Evolutionary conservation across 305 asterid species (phyloP).

Genomic region (Euphrasia arctica): DNA sequence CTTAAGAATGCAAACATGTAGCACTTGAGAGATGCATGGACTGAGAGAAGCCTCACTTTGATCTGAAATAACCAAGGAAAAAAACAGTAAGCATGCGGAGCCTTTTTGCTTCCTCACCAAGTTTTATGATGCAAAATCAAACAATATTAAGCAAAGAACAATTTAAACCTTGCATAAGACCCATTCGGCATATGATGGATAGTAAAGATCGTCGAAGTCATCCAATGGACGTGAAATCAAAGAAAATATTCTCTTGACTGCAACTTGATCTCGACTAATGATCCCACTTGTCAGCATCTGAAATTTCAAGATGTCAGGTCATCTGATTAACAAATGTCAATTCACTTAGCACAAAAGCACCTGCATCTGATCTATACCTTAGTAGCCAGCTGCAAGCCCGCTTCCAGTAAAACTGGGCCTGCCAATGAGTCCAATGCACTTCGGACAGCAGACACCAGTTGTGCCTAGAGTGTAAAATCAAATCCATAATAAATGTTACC

Average conservation of each 20-base stretch:
- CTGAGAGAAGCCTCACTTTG: slow-evolving; percentile 91
- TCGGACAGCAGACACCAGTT: slow-evolving; percentile 93
- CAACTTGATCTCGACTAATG: slow-evolving; percentile 91
- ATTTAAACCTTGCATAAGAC: slow-evolving; percentile 91
- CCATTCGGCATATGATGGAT: slow-evolving; percentile 99
- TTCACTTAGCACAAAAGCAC: slow-evolving; percentile 23
- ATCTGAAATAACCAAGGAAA: slow-evolving; percentile 51
- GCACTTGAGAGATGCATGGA: slow-evolving; percentile 97
- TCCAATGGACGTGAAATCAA: slow-evolving; percentile 91
- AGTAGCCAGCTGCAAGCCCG: slow-evolving; percentile 92
- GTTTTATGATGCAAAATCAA: slow-evolving; percentile 28
- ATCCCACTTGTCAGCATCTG: slow-evolving; percentile 98
- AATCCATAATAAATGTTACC: slow-evolving; percentile 21
- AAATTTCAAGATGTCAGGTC: slow-evolving; percentile 32
- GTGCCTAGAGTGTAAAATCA: slow-evolving; percentile 63
- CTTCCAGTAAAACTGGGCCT: slow-evolving; percentile 90
- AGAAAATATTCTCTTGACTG: slow-evolving; percentile 92
- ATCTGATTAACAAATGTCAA: slow-evolving; percentile 27
- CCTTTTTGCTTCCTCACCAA: slow-evolving; percentile 15
- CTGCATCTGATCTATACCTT: slow-evolving; percentile 51
- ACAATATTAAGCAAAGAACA: slow-evolving; percentile 22
- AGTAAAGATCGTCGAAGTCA: slow-evolving; percentile 87
- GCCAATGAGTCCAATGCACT: slow-evolving; percentile 85
- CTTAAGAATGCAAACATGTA: slow-evolving; percentile 73
- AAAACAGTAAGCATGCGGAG: slow-evolving; percentile 28